A percentile compares a stretch with the other conserved stretches of the same genome.
phyloP scores from a whole-genome alignment of 2,329 filamentous ascomycete genomes.

The Talaromyces sp. region DNA sequence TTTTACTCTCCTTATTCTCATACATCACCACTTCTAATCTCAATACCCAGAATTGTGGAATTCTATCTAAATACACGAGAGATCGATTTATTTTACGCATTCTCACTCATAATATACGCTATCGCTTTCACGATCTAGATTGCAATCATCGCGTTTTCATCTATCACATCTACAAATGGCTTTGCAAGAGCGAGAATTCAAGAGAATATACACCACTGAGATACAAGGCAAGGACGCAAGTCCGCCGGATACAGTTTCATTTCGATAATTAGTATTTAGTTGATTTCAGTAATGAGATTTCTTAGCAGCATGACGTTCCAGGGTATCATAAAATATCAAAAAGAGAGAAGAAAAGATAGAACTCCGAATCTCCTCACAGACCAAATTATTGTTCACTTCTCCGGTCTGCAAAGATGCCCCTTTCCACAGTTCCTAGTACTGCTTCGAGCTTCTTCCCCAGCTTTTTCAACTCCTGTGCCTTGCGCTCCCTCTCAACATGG shows the following conservation, averaged over 20 bases:
- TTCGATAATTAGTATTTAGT: not conserved
- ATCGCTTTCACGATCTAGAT: not conserved
- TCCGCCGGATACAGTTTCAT: constrained; percentile 4
- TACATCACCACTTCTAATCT: not conserved
- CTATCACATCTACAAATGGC: not conserved
- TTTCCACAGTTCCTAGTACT: constrained; percentile 36
- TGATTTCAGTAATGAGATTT: not conserved
- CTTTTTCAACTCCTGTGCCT: constrained; percentile 36
- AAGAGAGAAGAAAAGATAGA: not conserved
- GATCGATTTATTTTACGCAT: not conserved
- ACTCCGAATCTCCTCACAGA: not conserved
- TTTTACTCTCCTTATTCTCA: not conserved
- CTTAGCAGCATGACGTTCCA: not conserved
- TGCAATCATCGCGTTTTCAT: not conserved
- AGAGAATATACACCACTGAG: not conserved
- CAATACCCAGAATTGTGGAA: not conserved
- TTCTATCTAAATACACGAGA: not conserved
- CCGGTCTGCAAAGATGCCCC: constrained; percentile 26
- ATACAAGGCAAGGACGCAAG: constrained; percentile 11
- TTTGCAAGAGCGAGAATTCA: not conserved
- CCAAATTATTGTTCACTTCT: not conserved
- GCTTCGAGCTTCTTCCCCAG: constrained; percentile 36
- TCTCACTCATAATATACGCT: not conserved
- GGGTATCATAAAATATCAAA: not conserved
- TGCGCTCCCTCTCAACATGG: constrained; percentile 37